Evolutionary conservation across 2,329 filamentous ascomycete species (phyloP).

Genomic region (Aspergillus nomiae): DNA sequence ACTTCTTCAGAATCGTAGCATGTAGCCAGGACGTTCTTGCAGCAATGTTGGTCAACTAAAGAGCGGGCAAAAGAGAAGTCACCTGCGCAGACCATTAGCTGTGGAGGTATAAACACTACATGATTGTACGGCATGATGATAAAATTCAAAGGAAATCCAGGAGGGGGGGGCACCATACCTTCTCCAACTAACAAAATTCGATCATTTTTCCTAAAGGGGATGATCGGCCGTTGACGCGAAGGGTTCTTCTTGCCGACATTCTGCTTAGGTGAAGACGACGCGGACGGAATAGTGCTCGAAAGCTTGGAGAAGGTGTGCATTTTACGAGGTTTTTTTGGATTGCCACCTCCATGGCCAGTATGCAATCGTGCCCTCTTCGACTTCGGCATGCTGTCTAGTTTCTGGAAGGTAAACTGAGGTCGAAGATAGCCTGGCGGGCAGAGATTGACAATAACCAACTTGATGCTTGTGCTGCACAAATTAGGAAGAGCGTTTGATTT

Average conservation of each 20-base stretch:
- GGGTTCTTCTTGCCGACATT: slow-evolving; percentile 13
- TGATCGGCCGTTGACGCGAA: slow-evolving; percentile 32
- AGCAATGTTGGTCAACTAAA: slow-evolving; percentile 44
- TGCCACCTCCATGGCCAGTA: slow-evolving; percentile 4
- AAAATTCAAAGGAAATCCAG: neutral
- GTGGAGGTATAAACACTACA: neutral
- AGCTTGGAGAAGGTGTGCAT: slow-evolving; percentile 31
- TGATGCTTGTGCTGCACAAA: neutral
- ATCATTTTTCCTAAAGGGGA: slow-evolving; percentile 45
- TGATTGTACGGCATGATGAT: neutral
- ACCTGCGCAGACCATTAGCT: slow-evolving; percentile 28
- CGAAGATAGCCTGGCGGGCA: neutral
- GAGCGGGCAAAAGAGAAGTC: slow-evolving; percentile 53
- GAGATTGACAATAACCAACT: neutral
- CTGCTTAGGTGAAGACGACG: neutral
- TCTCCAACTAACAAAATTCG: slow-evolving; percentile 48
- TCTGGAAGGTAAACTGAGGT: neutral
- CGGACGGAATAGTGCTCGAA: slow-evolving; percentile 20
- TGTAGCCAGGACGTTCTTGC: slow-evolving; percentile 44
- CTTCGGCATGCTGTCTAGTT: slow-evolving; percentile 25
- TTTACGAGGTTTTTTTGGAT: slow-evolving; percentile 24
- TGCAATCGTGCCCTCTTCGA: slow-evolving; percentile 22
- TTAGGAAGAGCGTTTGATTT: neutral
- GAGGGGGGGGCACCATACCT: slow-evolving; percentile 33
- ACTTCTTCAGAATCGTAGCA: slow-evolving; percentile 47